Evolutionary conservation across 148 eudicot species (phyloP).

Genomic region (Talinum fruticosum): DNA sequence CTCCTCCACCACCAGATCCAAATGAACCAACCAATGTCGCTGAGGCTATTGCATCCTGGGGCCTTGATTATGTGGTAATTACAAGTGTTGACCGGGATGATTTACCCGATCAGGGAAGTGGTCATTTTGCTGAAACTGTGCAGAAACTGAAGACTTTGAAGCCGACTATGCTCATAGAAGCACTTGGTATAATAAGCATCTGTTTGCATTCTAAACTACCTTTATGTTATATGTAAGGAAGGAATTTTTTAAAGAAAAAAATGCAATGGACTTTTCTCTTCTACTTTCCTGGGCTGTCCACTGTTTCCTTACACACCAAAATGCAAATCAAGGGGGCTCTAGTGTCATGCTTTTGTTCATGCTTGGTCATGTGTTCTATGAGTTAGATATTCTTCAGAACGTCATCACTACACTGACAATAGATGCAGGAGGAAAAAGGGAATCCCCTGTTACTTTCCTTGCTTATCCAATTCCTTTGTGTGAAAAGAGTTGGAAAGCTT

Average conservation of each 20-base stretch:
- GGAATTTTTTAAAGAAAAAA: neutral
- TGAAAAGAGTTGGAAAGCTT: neutral
- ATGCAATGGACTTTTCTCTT: neutral
- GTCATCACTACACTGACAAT: neutral
- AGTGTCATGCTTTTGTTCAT: neutral
- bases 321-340: neutral
- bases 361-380: neutral
- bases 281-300: neutral
- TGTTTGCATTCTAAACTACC: neutral
- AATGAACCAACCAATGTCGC: slow-evolving; percentile 90
- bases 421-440: neutral
- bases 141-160: slow-evolving; percentile 74
- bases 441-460: too few relatives aligned
- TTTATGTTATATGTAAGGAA: neutral
- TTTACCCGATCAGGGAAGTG: slow-evolving; percentile 94
- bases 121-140: slow-evolving; percentile 95
- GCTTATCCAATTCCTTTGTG: neutral
- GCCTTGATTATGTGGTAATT: slow-evolving; percentile 93
- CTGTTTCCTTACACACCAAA: neutral
- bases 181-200: slow-evolving; percentile 57
- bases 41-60: slow-evolving; percentile 99
- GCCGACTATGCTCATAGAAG: slow-evolving; percentile 87
- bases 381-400: neutral
- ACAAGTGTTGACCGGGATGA: slow-evolving; percentile 99
- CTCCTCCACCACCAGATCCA: slow-evolving; percentile 99